Conservation (phyloP, 371 early-diverging fungal species). For the Coemansia sp. region DNA sequence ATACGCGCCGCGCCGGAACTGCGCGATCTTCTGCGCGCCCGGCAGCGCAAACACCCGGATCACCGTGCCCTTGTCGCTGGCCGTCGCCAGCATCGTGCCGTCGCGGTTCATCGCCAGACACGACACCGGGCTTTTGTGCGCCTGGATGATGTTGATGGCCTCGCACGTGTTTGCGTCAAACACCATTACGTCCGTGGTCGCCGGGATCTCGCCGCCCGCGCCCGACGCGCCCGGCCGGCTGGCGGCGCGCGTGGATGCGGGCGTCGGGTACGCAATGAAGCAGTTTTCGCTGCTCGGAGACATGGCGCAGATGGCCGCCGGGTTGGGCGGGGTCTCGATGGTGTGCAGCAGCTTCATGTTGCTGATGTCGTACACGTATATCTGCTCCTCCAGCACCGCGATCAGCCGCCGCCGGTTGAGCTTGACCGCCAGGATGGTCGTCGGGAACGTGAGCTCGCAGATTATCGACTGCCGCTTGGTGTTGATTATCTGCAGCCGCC, state of each 20-base stretch:
- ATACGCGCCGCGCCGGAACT: constrained; percentile 93
- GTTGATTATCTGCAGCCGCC: constrained; percentile 89
- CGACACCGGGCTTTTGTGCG: constrained; percentile 87
- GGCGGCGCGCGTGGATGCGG: constrained; percentile 49
- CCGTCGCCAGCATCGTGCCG: constrained; percentile 91
- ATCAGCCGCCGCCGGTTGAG: constrained; percentile 90
- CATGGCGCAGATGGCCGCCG: constrained; percentile 87
- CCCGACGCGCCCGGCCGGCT: constrained; percentile 15
- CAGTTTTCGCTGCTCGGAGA: constrained; percentile 94
- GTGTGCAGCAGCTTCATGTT: constrained; percentile 96
- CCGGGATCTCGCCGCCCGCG: constrained; percentile 17
- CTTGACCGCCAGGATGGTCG: constrained; percentile 89
- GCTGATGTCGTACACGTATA: constrained; percentile 89
- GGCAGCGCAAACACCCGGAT: constrained; percentile 93
- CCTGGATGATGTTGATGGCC: constrained; percentile 87
- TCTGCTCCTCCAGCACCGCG: constrained; percentile 90
- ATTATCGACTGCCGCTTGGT: constrained; percentile 97
- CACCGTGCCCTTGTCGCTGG: constrained; percentile 96
- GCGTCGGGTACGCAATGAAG: constrained; percentile 89
- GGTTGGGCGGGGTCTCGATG: constrained; percentile 91
- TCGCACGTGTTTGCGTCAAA: constrained; percentile 85
- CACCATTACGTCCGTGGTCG: constrained; percentile 80
- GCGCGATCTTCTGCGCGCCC: constrained; percentile 83
- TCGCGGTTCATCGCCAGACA: constrained; percentile 83
- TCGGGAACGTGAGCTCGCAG: constrained; percentile 92